Conservation (phyloP, 2,329 filamentous ascomycete species). For the Neodidymelliopsis sp. region DNA sequence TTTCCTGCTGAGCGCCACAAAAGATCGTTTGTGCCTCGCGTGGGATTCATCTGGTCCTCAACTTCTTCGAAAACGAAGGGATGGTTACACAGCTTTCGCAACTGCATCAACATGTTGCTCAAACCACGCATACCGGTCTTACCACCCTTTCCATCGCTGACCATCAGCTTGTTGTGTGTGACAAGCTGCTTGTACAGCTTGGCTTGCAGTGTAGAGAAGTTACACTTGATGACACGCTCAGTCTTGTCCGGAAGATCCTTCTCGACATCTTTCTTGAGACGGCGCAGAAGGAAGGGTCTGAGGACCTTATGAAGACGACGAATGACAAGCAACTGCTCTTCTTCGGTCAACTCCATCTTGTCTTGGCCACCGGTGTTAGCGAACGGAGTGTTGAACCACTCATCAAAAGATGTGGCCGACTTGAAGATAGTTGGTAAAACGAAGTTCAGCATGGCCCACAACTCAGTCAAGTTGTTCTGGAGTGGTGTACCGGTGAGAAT, state of each 20-base stretch:
- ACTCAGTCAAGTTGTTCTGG: slow-evolving; percentile 93
- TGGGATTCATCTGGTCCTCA: slow-evolving; percentile 96
- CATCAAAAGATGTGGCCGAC: slow-evolving; percentile 97
- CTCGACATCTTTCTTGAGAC: slow-evolving; percentile 99
- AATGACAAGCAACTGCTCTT: slow-evolving; percentile 98
- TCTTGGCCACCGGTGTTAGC: slow-evolving; percentile 98
- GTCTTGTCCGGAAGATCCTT: slow-evolving; percentile 99
- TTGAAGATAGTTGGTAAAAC: slow-evolving; percentile 99
- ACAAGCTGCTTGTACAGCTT: slow-evolving; percentile 98
- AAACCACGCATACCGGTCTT: slow-evolving; percentile 93
- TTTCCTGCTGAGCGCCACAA: slow-evolving; percentile 97
- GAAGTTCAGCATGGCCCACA: slow-evolving; percentile 99
- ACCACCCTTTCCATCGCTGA: slow-evolving; percentile 93
- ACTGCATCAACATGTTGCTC: slow-evolving; percentile 99
- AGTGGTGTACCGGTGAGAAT: slow-evolving; percentile 97
- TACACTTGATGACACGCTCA: slow-evolving; percentile 99
- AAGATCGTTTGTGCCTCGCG: slow-evolving; percentile 85
- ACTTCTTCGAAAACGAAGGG: slow-evolving; percentile 98
- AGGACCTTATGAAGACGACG: slow-evolving; percentile 97
- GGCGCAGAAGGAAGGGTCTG: slow-evolving; percentile 93
- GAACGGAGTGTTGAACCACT: slow-evolving; percentile 99
- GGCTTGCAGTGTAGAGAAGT: slow-evolving; percentile 91
- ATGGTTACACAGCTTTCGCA: slow-evolving; percentile 98
- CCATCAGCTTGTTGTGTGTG: slow-evolving; percentile 90
- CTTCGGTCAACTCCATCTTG: slow-evolving; percentile 98